Conservation (phyloP, 1,284 basidiomycete species). For the Ustilago hordei region DNA sequence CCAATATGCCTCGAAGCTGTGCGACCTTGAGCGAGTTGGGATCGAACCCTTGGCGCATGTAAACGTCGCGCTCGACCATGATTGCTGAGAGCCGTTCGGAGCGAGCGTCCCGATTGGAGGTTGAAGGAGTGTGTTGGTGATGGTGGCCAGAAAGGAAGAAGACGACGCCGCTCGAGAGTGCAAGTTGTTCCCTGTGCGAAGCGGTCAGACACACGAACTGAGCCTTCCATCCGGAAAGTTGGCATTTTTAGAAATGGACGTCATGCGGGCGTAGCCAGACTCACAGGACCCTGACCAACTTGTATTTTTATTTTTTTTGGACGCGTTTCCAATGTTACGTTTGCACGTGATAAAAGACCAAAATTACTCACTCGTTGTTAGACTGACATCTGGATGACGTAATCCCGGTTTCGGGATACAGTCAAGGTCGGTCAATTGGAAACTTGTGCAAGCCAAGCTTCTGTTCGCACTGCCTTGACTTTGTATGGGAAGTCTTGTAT, state of each 20-base stretch:
- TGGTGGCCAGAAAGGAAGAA: conserved; percentile 22
- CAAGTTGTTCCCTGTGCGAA: conserved; percentile 1
- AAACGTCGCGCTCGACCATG: conserved; percentile 70
- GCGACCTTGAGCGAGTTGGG: conserved; percentile 81
- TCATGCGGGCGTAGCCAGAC: neutral
- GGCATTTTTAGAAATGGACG: conserved; percentile 14
- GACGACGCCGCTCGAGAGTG: neutral
- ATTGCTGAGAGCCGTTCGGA: neutral
- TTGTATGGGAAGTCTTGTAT: too few relatives aligned
- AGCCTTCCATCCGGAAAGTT: conserved; percentile 21
- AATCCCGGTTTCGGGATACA: conserved; percentile 11
- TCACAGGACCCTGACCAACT: neutral
- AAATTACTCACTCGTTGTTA: neutral
- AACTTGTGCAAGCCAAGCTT: conserved; percentile 1
- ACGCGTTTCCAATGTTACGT: conserved; percentile 16
- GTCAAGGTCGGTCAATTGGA: conserved; percentile 6
- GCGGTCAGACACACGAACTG: conserved; percentile 1
- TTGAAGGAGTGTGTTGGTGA: neutral
- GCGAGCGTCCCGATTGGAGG: neutral
- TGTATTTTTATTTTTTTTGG: neutral
- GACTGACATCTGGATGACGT: conserved; percentile 18
- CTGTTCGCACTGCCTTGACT: neutral
- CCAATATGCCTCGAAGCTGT: conserved; percentile 82
- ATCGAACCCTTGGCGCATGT: conserved; percentile 87
- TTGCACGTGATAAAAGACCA: conserved; percentile 19